Conservation (phyloP, 1,284 basidiomycete species). For the Coriolopsis trogii region DNA sequence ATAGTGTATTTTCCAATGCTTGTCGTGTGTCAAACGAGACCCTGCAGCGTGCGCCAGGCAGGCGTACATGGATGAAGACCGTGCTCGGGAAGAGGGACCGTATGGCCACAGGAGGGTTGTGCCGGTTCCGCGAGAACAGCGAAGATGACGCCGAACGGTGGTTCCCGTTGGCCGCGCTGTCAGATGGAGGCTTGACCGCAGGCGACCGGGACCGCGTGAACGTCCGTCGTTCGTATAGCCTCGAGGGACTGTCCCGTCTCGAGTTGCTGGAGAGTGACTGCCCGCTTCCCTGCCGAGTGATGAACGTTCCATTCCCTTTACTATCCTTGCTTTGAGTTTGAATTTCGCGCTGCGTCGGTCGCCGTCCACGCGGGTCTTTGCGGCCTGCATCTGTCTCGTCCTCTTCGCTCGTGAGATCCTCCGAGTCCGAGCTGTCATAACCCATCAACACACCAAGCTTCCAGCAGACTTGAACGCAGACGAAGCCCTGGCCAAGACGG, state of each 20-base stretch:
- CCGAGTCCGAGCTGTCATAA: constrained; percentile 47
- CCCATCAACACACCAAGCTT: not conserved
- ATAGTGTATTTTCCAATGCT: constrained; percentile 55
- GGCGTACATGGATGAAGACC: constrained; percentile 42
- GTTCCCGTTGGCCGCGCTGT: constrained; percentile 30
- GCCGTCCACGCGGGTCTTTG: constrained; percentile 43
- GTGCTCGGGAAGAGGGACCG: constrained; percentile 45
- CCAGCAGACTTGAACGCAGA: not conserved
- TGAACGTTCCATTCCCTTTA: constrained; percentile 11
- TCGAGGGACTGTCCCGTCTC: constrained; percentile 26
- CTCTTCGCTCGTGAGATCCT: constrained; percentile 42
- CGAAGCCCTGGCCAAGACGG: not conserved
- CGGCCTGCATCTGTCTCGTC: constrained; percentile 48
- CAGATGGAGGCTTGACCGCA: constrained; percentile 37
- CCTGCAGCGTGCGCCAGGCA: constrained; percentile 46
- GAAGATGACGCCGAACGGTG: constrained; percentile 34
- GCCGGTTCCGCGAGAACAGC: constrained; percentile 29
- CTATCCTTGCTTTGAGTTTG: constrained; percentile 12
- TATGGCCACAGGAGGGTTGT: constrained; percentile 22
- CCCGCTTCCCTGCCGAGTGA: constrained; percentile 18
- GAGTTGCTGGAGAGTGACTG: constrained; percentile 28
- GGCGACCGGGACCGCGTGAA: constrained; percentile 68
- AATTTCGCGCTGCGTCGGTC: constrained; percentile 31
- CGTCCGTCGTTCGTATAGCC: constrained; percentile 27
- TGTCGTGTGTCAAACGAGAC: constrained; percentile 60